phyloP scores from a whole-genome alignment of 163 green algal genomes.

The Volvox carteri region DNA sequence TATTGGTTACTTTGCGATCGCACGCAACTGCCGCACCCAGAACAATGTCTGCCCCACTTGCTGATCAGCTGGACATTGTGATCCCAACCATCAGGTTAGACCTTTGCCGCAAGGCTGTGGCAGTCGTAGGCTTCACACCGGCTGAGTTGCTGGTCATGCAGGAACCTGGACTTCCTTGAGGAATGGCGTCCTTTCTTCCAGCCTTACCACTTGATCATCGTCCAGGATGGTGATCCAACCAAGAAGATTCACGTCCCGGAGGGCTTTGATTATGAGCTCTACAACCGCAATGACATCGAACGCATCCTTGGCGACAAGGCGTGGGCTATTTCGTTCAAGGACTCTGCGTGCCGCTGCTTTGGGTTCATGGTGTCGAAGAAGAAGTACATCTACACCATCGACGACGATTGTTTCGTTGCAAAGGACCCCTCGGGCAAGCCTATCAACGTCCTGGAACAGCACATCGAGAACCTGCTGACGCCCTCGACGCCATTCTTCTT shows the following conservation, averaged over 20 bases:
- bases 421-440: conserved; percentile 91
- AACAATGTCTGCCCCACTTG: conserved; percentile 35
- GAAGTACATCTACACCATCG: conserved; percentile 97
- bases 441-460: conserved; percentile 96
- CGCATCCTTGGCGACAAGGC: conserved; percentile 93
- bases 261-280: conserved; percentile 95
- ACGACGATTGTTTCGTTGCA: conserved; percentile 98
- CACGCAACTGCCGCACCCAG: conserved; percentile 17
- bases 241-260: conserved; percentile 82
- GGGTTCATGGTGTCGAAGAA: conserved; percentile 96
- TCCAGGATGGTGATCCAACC: conserved; percentile 93
- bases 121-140: neutral
- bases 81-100: conserved; percentile 45
- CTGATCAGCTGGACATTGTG: conserved; percentile 43
- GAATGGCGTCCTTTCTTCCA: conserved; percentile 94
- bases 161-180: conserved; percentile 83
- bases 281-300: conserved; percentile 97
- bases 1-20: neutral
- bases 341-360: conserved; percentile 94
- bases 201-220: conserved; percentile 96
- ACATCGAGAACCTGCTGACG: conserved; percentile 95
- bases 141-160: neutral
- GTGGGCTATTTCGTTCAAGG: conserved; percentile 97
- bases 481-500: conserved; percentile 98
- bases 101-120: neutral